Base-by-base conservation (phyloP, 208 protist species). In the Jaenimonas drosophilae region DNA sequence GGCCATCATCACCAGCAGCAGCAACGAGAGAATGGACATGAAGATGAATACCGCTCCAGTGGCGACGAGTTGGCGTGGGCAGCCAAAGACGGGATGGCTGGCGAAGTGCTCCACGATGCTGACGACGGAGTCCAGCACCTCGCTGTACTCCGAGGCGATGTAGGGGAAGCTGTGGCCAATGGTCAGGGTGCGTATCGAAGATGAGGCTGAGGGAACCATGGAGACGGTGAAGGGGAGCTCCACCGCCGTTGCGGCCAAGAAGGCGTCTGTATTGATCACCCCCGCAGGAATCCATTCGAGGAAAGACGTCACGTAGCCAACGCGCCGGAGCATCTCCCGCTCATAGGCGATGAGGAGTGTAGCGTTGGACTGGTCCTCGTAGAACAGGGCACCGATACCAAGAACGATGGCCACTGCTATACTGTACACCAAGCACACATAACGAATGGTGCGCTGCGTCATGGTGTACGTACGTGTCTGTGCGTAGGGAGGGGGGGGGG, bases 241-340 rank as follows among this genome's bases (percentile, higher is more conserved):
- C 37, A 7, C 6, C 14, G n/a, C 23, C 37, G 37, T 42, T 6
- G 23, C 16, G 37, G 37, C 23, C 19, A 42, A 17, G 16, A 20
- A 42, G 37, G 14, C 37, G n/a, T 11, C 37, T 11, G 23, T 11
- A 42, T 42, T 25, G 37, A 11, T 42, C 9, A 24, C 7, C 37
- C 37, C 37, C 9, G 42, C 20, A 9, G 9, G 12, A 14, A 48
- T 12, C 46, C 46, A 51, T 9, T 12, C 9, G 11, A 51, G 20
- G 29, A 51, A 43, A 11, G 25, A 21, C 11, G n/a, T 41, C 12
- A 23, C 24, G 46, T 51, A 51, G n/a, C n/a, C 46, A 6, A 31
- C 31, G 9, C 46, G 46, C 29, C 25, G 6, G 11, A 36, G 25
- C 46, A 51, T 51, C 31, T 51, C 46, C 29, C 43, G 25, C 31